Evolutionary conservation across 495 filamentous ascomycete genomes (phyloP).

Genomic region (Lophiotrema nucula): DNA sequence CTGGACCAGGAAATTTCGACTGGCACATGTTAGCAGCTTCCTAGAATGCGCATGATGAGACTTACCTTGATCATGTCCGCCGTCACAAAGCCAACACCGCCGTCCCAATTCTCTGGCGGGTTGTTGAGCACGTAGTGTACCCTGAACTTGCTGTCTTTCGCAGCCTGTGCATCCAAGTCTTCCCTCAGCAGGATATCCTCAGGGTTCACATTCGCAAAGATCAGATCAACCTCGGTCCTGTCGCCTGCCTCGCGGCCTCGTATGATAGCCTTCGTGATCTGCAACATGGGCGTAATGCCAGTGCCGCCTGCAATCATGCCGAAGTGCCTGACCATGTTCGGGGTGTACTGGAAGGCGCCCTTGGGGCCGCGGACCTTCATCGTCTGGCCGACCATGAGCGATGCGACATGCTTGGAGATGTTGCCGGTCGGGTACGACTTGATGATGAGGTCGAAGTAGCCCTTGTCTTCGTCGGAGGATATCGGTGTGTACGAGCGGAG

Average conservation of each 20-base stretch:
- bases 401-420: constrained; percentile 87
- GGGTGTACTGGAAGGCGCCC: constrained; percentile 93
- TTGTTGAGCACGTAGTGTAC: constrained; percentile 96
- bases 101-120: constrained; percentile 84
- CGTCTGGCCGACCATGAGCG: constrained; percentile 75
- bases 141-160: constrained; percentile 74
- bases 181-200: constrained; percentile 93
- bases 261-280: constrained; percentile 88
- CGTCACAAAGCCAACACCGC: constrained; percentile 90
- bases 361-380: constrained; percentile 91
- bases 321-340: constrained; percentile 89
- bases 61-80: constrained; percentile 91
- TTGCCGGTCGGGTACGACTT: constrained; percentile 97
- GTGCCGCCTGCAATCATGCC: constrained; percentile 98
- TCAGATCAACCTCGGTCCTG: constrained; percentile 82
- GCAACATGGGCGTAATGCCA: constrained; percentile 97
- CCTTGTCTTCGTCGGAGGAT: constrained; percentile 84
- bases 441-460: constrained; percentile 93
- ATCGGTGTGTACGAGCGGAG: constrained; percentile 97
- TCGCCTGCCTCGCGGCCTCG: constrained; percentile 75
- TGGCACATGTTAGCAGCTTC: constrained; percentile 32
- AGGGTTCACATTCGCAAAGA: constrained; percentile 92
- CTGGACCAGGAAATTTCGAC: constrained; percentile 80
- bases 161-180: constrained; percentile 75
- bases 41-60: too few species aligned